These are phyloP conservation scores for Colletotrichum navitas DNA, from an alignment of 2,329 filamentous ascomycete genomes.

Conservation along the genomic window DNA sequence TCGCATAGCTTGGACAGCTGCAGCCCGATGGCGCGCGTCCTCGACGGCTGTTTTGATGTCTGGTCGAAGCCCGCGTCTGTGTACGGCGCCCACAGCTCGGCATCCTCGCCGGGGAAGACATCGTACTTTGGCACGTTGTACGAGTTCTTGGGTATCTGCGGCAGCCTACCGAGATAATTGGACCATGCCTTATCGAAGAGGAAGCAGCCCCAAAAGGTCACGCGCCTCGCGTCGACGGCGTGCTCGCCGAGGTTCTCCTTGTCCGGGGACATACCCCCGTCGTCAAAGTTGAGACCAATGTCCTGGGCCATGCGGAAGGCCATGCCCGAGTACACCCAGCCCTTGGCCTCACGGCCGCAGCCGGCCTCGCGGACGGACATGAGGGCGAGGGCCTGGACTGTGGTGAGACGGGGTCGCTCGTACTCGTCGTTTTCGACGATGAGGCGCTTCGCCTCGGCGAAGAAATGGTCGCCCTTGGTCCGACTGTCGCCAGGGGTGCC, in stretches of 20 bases:
- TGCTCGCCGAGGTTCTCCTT: constrained; percentile 76
- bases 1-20: constrained; percentile 89
- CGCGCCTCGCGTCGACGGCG: constrained; percentile 87
- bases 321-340: constrained; percentile 99
- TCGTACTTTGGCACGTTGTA: constrained; percentile 91
- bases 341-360: constrained; percentile 92
- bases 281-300: constrained; percentile 89
- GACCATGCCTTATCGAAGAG: constrained; percentile 99
- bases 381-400: constrained; percentile 90
- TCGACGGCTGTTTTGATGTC: constrained; percentile 80
- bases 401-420: constrained; percentile 87
- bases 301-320: constrained; percentile 98
- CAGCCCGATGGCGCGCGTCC: constrained; percentile 84
- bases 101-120: constrained; percentile 90
- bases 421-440: constrained; percentile 94
- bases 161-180: constrained; percentile 92
- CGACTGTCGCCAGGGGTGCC: constrained; percentile 79
- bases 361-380: constrained; percentile 98
- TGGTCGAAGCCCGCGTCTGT: constrained; percentile 85
- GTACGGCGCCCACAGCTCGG: constrained; percentile 87
- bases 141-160: constrained; percentile 83
- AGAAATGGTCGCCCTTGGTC: constrained; percentile 96
- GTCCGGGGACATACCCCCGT: constrained; percentile 72
- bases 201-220: constrained; percentile 98
- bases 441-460: constrained; percentile 89